Base-by-base conservation (phyloP, 2,329 filamentous ascomycete species). In the Emmonsiellopsis sp. region DNA sequence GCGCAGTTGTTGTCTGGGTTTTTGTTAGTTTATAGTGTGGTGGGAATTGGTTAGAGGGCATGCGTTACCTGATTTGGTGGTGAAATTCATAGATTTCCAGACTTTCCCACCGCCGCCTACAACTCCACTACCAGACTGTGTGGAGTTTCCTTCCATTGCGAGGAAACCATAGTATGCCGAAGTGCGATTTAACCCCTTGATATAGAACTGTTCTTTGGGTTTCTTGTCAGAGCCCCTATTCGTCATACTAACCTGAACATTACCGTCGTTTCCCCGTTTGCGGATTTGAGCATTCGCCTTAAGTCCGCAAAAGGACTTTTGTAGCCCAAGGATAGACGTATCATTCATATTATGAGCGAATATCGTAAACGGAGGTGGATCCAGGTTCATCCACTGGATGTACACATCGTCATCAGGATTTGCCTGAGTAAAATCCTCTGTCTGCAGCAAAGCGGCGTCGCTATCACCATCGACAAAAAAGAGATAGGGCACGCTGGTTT, bases 201-300 rank as follows among this genome's bases (percentile, higher is more conserved):
- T 77, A 61, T 92, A 89, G 67, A 98, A 95, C 63, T 95, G 89
- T 66, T 95, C 85, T 66, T 90, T 91, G 1, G 88, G 88, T 55
- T 84, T 75, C 49, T 81, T 81, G 3, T 82, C 82, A 1, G 77
- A 72, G 3, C 82, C 87, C 34, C 83, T 79, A 32, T 77, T 83
- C 2, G 84, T 91, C 76, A 95, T 87, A 40, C 80, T 74, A 33
- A 83, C 71, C 56, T 80, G 73, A 40, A 77, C 77, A 32, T 77
- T 80, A 5, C 79, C 77, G 48, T 75, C 77, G 14, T 48, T 34
- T 10, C 21, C 21, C 54, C 85, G 83, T 58, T 81, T 79, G 46
- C 76, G 76, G 53, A 87, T 82, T 61, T 82, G 79, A 17, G 87
- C 84, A 55, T 80, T 78, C 17, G 76, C 79, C 57, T 79, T 76